phyloP scores from a whole-genome alignment of 495 filamentous ascomycete species.

The Aspergillus hancockii region DNA sequence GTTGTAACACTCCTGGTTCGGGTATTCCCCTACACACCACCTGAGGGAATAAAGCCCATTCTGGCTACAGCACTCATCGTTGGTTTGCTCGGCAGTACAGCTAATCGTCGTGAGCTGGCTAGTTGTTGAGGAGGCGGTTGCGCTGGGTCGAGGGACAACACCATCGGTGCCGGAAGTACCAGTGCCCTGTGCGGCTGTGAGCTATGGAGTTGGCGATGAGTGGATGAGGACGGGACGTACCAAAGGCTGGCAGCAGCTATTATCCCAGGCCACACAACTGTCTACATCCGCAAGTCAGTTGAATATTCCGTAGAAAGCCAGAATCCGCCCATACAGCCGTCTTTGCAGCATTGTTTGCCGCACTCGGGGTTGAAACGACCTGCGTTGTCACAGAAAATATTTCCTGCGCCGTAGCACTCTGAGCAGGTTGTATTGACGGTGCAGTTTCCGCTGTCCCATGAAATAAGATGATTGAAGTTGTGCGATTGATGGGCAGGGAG shows the following conservation, averaged over 20 bases:
- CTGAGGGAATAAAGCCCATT: neutral
- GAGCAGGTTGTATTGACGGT: slow-evolving; percentile 6
- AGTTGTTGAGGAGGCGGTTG: neutral
- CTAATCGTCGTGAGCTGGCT: neutral
- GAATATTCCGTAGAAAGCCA: neutral
- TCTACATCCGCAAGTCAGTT: neutral
- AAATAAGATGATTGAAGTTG: neutral
- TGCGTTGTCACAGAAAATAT: slow-evolving; percentile 12
- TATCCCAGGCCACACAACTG: slow-evolving; percentile 8
- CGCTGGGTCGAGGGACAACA: neutral
- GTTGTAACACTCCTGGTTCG: slow-evolving; percentile 6
- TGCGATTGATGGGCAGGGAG: too few relatives aligned
- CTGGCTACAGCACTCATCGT: slow-evolving; percentile 9
- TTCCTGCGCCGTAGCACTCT: slow-evolving; percentile 10
- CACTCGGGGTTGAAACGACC: slow-evolving; percentile 13
- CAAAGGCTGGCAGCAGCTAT: slow-evolving; percentile 1
- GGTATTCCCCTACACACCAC: slow-evolving; percentile 5
- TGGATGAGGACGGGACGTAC: neutral
- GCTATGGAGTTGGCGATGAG: neutral
- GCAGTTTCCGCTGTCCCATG: neutral
- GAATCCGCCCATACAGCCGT: slow-evolving; percentile 7
- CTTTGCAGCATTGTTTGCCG: slow-evolving; percentile 13
- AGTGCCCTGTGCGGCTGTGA: slow-evolving; percentile 1
- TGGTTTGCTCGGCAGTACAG: neutral
- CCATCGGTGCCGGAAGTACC: slow-evolving; percentile 9